Conservation (phyloP, 2,329 filamentous ascomycete species). For the Claviceps cyperi region DNA sequence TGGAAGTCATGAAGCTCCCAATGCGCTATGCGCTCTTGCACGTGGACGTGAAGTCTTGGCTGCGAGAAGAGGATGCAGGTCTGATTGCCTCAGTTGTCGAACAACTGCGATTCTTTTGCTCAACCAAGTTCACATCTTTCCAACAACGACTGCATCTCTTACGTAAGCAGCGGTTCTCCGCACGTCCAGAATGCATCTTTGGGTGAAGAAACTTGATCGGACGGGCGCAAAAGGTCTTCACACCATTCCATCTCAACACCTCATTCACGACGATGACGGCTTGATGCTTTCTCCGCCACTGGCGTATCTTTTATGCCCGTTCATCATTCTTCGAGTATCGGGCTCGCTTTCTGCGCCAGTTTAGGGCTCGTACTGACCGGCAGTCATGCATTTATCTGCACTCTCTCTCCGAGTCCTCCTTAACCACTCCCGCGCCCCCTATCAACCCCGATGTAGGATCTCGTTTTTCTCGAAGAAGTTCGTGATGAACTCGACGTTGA, state of each 20-base stretch:
- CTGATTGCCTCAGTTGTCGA: not conserved
- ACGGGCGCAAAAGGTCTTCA: not conserved
- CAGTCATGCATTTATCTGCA: not conserved
- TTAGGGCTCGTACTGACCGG: not conserved
- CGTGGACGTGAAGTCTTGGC: not conserved
- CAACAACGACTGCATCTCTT: too few relatives aligned
- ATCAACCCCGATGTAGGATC: not conserved
- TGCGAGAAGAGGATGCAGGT: not conserved
- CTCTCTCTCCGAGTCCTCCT: not conserved
- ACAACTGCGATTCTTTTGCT: too few relatives aligned
- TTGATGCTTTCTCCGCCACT: not conserved
- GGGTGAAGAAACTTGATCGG: not conserved
- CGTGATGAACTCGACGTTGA: not conserved
- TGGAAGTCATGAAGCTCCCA: conserved; percentile 21
- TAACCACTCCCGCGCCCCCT: not conserved
- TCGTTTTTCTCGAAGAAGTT: not conserved
- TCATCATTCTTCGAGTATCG: not conserved
- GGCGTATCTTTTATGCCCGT: not conserved
- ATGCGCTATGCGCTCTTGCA: not conserved
- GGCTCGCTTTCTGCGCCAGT: not conserved
- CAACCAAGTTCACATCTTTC: too few relatives aligned
- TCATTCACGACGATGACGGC: not conserved
- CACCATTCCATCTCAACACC: not conserved
- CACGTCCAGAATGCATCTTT: too few relatives aligned
- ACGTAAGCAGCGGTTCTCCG: too few relatives aligned